These are phyloP conservation scores for Metschnikowia picachoensis DNA, from an alignment of 805 yeast genomes.

Conservation along the genomic window DNA sequence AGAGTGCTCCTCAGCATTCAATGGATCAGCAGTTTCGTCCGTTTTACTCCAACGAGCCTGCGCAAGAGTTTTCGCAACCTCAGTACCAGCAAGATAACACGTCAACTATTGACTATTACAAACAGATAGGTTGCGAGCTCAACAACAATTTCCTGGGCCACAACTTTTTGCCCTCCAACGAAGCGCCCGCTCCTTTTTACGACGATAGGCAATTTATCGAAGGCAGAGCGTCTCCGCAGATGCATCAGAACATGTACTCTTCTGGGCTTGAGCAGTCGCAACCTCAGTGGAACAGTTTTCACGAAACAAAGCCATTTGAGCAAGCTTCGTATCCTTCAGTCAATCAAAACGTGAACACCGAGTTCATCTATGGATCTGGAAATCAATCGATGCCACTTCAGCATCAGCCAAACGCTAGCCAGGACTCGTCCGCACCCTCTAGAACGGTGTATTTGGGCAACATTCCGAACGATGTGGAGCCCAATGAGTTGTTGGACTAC, in stretches of 20 bases:
- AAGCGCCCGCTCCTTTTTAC: background rate
- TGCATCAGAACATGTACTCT: background rate
- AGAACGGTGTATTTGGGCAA: conserved; percentile 90
- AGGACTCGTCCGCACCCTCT: conserved; percentile 47
- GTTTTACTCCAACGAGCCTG: conserved; percentile 17
- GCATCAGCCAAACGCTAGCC: background rate
- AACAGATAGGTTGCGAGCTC: background rate
- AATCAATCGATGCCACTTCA: background rate
- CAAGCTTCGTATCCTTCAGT: background rate
- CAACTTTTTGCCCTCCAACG: conserved; percentile 1
- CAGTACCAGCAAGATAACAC: conserved; percentile 1
- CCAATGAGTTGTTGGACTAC: conserved; percentile 81
- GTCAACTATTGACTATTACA: conserved; percentile 2
- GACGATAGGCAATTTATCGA: conserved; percentile 1
- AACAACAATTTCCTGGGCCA: background rate
- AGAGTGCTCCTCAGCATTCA: conserved; percentile 32
- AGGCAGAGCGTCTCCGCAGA: background rate
- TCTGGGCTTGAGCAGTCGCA: background rate
- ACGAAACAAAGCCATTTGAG: background rate
- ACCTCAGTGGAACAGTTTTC: conserved; percentile 4
- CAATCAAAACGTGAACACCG: conserved; percentile 1
- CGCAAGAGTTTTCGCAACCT: conserved; percentile 4
- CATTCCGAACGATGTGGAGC: conserved; percentile 74
- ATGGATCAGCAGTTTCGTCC: conserved; percentile 29
- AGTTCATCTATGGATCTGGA: background rate